Evolutionary conservation across 2,329 filamentous ascomycete species (phyloP).

Genomic region (Lojkania enalia): DNA sequence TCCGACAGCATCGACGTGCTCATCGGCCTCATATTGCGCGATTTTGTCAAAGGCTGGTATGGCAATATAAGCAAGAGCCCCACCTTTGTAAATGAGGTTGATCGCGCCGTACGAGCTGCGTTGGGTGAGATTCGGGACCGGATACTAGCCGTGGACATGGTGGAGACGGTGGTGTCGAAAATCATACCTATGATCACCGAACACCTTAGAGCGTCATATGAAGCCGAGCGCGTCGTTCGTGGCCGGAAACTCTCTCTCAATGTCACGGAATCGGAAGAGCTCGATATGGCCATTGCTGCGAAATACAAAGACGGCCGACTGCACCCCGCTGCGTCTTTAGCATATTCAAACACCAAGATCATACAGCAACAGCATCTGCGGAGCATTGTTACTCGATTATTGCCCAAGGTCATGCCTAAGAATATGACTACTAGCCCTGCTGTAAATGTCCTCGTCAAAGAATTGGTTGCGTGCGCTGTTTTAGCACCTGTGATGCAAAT

Average conservation of each 20-base stretch:
- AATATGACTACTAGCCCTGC: slow-evolving; percentile 77
- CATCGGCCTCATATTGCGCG: slow-evolving; percentile 73
- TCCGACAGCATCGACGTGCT: slow-evolving; percentile 80
- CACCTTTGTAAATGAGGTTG: slow-evolving; percentile 83
- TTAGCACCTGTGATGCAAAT: slow-evolving; percentile 78
- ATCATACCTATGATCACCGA: slow-evolving; percentile 85
- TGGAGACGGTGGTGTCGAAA: slow-evolving; percentile 78
- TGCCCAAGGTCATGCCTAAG: slow-evolving; percentile 75
- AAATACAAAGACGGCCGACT: slow-evolving; percentile 89
- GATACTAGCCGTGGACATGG: slow-evolving; percentile 75
- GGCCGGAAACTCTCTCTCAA: slow-evolving; percentile 86
- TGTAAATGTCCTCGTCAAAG: slow-evolving; percentile 78
- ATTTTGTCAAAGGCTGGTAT: slow-evolving; percentile 92
- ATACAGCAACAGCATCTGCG: slow-evolving; percentile 89
- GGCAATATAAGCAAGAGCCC: slow-evolving; percentile 78
- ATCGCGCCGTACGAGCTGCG: slow-evolving; percentile 74
- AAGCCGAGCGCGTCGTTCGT: slow-evolving; percentile 83
- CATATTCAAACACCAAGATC: slow-evolving; percentile 80
- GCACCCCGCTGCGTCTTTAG: slow-evolving; percentile 81
- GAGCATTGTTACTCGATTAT: slow-evolving; percentile 68
- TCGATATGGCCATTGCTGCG: slow-evolving; percentile 91
- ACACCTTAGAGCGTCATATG: slow-evolving; percentile 87
- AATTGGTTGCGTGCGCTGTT: slow-evolving; percentile 92
- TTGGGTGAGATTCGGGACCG: slow-evolving; percentile 72
- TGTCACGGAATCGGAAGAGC: slow-evolving; percentile 93